Percentiles rank a stretch among this genome's conserved stretches.
These are phyloP conservation scores for Lasiosphaeris hirsuta DNA, from an alignment of 495 filamentous ascomycete species.

Conservation along the genomic window DNA sequence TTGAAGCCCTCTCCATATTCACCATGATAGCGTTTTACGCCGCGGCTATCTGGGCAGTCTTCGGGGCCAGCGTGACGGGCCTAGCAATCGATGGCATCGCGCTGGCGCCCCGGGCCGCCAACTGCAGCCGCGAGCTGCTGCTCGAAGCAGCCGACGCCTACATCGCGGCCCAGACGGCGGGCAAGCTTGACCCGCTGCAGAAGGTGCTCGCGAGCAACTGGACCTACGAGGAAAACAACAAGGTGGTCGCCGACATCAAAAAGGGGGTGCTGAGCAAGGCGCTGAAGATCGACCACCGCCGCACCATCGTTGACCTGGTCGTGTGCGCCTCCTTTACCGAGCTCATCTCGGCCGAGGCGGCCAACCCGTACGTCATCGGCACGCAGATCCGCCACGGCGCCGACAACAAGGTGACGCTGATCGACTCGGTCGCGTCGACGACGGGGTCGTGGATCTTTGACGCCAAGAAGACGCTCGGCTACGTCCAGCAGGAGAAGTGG, in stretches of 20 bases:
- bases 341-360: constrained; percentile 32
- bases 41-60: too few species aligned
- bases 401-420: constrained; percentile 27
- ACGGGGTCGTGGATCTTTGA: constrained; percentile 42
- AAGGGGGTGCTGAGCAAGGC: constrained; percentile 29
- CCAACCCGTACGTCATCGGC: constrained; percentile 40
- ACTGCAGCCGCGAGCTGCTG: constrained; percentile 21
- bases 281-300: constrained; percentile 30
- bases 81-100: too few species aligned
- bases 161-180: constrained; percentile 38
- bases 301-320: constrained; percentile 29
- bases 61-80: too few species aligned
- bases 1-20: too few species aligned
- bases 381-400: constrained; percentile 35
- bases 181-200: constrained; percentile 23
- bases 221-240: constrained; percentile 29
- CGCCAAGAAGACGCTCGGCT: constrained; percentile 36
- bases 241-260: constrained; percentile 25
- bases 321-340: constrained; percentile 39
- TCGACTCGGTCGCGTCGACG: constrained; percentile 40
- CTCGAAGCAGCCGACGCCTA: constrained; percentile 41
- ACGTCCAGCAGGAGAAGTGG: constrained; percentile 38
- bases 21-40: too few species aligned
- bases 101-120: too few species aligned
- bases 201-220: constrained; percentile 13